Percentiles rank a stretch among this genome's conserved stretches.
These are phyloP conservation scores for Plasmodium vivax DNA, from an alignment of 169 alveolate species.

Conservation along the genomic window DNA sequence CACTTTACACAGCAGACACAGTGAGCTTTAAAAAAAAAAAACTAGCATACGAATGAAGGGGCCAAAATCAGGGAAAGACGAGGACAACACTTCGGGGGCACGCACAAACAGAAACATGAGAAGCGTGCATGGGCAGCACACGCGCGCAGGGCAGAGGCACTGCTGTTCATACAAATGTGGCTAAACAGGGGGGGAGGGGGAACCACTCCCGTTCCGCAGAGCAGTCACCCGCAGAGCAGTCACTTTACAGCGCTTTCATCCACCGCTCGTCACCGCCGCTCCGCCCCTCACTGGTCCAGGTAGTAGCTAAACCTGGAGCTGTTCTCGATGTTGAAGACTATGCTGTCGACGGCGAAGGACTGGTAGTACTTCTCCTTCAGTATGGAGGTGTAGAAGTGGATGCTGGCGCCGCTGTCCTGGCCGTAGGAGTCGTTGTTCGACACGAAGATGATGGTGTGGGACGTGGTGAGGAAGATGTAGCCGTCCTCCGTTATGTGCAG, in stretches of 20 bases:
- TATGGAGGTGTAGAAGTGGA: constrained; percentile 36
- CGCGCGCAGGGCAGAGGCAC: background rate
- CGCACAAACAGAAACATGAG: background rate
- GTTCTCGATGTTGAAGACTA: constrained; percentile 15
- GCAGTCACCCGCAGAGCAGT: no score
- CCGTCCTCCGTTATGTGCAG: constrained; percentile 48
- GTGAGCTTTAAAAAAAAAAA: background rate
- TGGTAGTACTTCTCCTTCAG: constrained; percentile 46
- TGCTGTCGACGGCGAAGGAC: constrained; percentile 20
- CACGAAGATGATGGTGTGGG: constrained; percentile 36
- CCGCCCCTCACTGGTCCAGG: background rate
- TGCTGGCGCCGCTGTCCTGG: constrained; percentile 22
- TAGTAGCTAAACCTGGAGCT: constrained; percentile 29
- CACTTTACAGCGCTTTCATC: background rate
- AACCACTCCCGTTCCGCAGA: background rate
- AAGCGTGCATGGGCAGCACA: background rate
- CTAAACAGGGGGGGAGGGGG: background rate
- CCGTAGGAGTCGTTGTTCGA: constrained; percentile 61
- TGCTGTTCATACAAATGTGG: background rate
- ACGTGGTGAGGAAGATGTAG: constrained; percentile 16
- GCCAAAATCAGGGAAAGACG: background rate
- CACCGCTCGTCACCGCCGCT: background rate
- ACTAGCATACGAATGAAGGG: background rate
- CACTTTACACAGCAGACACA: background rate
- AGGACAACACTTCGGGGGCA: background rate